phyloP scores from a whole-genome alignment of 495 filamentous ascomycete genomes.

The Neurospora sp. region DNA sequence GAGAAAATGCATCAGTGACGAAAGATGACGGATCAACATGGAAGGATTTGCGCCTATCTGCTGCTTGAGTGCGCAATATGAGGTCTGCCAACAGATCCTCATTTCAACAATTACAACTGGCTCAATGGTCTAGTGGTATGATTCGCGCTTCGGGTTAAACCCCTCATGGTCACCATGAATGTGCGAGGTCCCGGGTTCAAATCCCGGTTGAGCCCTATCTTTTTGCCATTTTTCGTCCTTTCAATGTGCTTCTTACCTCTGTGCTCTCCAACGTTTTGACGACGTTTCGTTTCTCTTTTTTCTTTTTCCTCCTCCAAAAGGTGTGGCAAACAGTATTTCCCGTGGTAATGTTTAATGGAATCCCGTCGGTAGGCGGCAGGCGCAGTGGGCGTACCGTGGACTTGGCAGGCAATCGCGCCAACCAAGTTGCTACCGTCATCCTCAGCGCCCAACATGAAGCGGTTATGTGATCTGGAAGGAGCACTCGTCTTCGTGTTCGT shows the following conservation, averaged over 20 bases:
- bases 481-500: not conserved
- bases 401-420: not conserved
- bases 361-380: not conserved
- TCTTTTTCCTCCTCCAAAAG: not conserved
- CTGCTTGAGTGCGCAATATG: not conserved
- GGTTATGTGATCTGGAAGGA: not conserved
- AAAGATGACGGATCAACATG: not conserved
- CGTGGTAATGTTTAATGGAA: not conserved
- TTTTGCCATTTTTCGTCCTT: not conserved
- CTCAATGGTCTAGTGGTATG: not conserved
- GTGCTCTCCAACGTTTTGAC: not conserved
- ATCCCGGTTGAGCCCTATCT: not conserved
- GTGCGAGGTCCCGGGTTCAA: not conserved
- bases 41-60: not conserved
- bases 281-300: not conserved
- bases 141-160: not conserved
- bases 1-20: not conserved
- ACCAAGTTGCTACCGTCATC: not conserved
- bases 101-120: not conserved
- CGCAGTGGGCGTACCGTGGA: not conserved
- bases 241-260: not conserved
- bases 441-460: not conserved
- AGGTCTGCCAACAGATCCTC: accelerated
- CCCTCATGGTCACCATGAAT: not conserved
- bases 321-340: not conserved